Evolutionary conservation across 2,329 filamentous ascomycete species (phyloP).

Genomic region (Penicillium sp.): DNA sequence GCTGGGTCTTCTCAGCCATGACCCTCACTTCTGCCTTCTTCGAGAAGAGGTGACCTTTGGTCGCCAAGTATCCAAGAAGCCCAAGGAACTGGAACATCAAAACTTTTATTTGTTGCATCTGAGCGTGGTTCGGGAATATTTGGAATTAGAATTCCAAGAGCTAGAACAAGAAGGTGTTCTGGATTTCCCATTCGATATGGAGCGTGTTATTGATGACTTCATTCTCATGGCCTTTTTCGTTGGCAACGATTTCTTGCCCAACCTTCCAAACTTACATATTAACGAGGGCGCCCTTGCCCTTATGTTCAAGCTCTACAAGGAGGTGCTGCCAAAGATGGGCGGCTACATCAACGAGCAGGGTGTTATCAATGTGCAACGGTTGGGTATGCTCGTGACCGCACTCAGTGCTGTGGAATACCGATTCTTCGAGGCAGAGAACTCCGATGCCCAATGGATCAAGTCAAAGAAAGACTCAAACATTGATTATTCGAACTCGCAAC

Average conservation of each 20-base stretch:
- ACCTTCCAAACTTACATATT: constrained; percentile 93
- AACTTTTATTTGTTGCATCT: constrained; percentile 98
- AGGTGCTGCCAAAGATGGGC: constrained; percentile 77
- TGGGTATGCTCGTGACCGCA: constrained; percentile 75
- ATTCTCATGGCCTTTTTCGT: constrained; percentile 99
- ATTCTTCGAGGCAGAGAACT: constrained; percentile 88
- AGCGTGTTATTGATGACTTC: constrained; percentile 97
- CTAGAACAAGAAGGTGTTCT: constrained; percentile 71
- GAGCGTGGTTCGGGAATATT: constrained; percentile 94
- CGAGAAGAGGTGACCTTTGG: constrained; percentile 98
- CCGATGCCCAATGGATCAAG: constrained; percentile 88
- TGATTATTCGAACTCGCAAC: constrained; percentile 59
- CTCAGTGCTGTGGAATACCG: constrained; percentile 83
- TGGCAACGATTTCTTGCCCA: constrained; percentile 97
- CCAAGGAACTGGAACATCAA: constrained; percentile 95
- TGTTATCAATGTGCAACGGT: constrained; percentile 79
- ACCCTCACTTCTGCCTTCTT: constrained; percentile 95
- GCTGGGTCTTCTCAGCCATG: constrained; percentile 93
- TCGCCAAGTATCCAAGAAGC: constrained; percentile 78
- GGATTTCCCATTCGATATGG: constrained; percentile 82
- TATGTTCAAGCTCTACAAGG: constrained; percentile 97
- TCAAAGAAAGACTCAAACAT: constrained; percentile 74
- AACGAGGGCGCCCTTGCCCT: constrained; percentile 95
- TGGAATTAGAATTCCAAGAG: constrained; percentile 96
- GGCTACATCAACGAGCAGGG: constrained; percentile 97